phyloP scores from a whole-genome alignment of 345 rosid species.

The Euphorbia pulcherrima region DNA sequence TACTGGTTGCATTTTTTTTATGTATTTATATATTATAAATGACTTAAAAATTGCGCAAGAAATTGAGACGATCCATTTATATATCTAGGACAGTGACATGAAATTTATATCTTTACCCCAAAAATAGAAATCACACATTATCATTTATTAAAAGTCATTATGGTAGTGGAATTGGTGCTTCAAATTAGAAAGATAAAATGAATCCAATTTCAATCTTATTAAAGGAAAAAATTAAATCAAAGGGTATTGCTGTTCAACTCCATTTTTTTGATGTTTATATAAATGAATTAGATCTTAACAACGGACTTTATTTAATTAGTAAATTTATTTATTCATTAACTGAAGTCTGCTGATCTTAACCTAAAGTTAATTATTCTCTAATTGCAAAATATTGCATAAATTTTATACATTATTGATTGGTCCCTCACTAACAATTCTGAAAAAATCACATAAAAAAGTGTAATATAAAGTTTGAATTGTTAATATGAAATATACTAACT shows the following conservation, averaged over 20 bases:
- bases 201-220: background rate
- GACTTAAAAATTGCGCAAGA: constrained; percentile 11
- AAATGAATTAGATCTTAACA: constrained; percentile 2
- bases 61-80: background rate
- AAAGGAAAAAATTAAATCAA: constrained; percentile 11
- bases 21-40: too few species aligned
- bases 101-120: background rate
- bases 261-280: background rate
- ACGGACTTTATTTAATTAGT: constrained; percentile 20
- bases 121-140: background rate
- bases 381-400: too few species aligned
- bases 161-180: background rate
- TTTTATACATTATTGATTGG: too few species aligned
- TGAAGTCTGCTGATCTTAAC: background rate
- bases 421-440: too few species aligned
- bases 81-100: background rate
- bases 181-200: background rate
- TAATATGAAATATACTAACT: too few species aligned
- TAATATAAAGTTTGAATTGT: too few species aligned
- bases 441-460: too few species aligned
- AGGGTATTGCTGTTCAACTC: background rate
- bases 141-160: background rate
- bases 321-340: background rate
- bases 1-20: too few species aligned
- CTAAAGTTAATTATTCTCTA: background rate